Percentiles rank a stretch among this genome's conserved stretches.
Conservation (phyloP, 306 rosid genomes). For the Hippophae tibetana region DNA sequence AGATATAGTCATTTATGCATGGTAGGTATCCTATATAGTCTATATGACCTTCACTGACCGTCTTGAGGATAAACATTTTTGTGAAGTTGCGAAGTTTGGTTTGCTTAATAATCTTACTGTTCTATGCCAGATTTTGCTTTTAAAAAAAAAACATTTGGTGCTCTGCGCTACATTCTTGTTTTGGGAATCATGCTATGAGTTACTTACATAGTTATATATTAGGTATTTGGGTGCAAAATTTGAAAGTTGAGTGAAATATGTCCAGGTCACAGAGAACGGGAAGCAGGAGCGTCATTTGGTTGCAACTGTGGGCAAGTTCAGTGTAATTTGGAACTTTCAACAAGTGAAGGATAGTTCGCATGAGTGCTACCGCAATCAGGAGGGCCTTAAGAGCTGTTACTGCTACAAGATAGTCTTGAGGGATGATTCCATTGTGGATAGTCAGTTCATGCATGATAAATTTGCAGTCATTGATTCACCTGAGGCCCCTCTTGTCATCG, state of each 20-base stretch:
- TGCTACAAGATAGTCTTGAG: slow-evolving; percentile 92
- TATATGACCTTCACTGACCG: too few relatives aligned
- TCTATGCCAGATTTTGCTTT: too few relatives aligned
- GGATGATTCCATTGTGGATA: slow-evolving; percentile 92
- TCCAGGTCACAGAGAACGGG: slow-evolving; percentile 88
- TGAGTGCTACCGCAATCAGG: slow-evolving; percentile 79
- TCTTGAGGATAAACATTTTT: too few relatives aligned
- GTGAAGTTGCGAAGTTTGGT: too few relatives aligned
- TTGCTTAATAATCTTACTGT: too few relatives aligned
- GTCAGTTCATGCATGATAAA: slow-evolving; percentile 94
- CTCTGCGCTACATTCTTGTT: background rate
- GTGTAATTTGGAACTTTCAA: slow-evolving; percentile 97
- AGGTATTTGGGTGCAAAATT: background rate
- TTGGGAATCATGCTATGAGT: background rate
- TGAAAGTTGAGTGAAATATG: slow-evolving; percentile 4
- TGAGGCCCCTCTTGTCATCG: slow-evolving; percentile 93
- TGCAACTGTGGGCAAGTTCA: slow-evolving; percentile 93
- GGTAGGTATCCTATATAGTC: too few relatives aligned
- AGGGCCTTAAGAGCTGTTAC: slow-evolving; percentile 93
- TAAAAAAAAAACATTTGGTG: background rate
- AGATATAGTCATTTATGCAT: too few relatives aligned
- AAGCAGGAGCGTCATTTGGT: slow-evolving; percentile 96
- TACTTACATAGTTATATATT: background rate
- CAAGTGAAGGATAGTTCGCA: slow-evolving; percentile 88
- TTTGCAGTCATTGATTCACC: slow-evolving; percentile 89